Base-by-base conservation (phyloP, 2,329 filamentous ascomycete species). In the Trichoderma endophyticum region DNA sequence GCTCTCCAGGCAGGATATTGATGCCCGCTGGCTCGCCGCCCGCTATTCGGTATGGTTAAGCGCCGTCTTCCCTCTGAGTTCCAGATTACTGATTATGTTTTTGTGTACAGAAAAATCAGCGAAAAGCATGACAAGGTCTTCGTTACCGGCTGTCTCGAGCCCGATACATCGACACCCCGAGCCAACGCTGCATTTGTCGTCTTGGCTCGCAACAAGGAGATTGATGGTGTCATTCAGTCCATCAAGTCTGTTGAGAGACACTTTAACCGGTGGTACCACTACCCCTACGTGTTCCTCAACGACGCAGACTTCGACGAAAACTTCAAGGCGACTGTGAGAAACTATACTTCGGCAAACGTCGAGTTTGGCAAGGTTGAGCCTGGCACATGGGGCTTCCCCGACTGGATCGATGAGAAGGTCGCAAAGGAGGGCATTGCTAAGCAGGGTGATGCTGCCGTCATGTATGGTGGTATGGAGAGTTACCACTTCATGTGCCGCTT, bases 401-500 rank as follows among this genome's bases (percentile, higher is more conserved):
- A 98, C 77, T 99, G 96, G 96, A 93, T 96, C 67, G 95, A 99
- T 80, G 89, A 90, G 76, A 95, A 96, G 81, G 93, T 98, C 68
- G 95, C 95, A 75, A 94, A 95, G 83, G 96, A 99, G 82, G 95
- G 95, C 73, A 97, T 99, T 79, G 90, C 93, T 69, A 97, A 98
- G 84, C 96, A 99, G 82, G 96, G 96, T 75, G 96, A 99, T 82
- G 91, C 91, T 65, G 96, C 96, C 61, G 97, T 99, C 85, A 99
- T 99, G 96, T 99, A 98, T 81, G 96, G 96, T 81, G 96, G 96
- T 61, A 92, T 99, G 87, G 96, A 98, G 82, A 98, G 95, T 83
- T 99, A 99, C 80, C 96, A 99, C 79, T 92, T 97, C 83, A 99
- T 99, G 96, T 99, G 96, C 81, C 90, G 96, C 77, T 99, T 99